phyloP scores from a whole-genome alignment of 192 early-diverging fungal genomes.

The Coemansia furcata region DNA sequence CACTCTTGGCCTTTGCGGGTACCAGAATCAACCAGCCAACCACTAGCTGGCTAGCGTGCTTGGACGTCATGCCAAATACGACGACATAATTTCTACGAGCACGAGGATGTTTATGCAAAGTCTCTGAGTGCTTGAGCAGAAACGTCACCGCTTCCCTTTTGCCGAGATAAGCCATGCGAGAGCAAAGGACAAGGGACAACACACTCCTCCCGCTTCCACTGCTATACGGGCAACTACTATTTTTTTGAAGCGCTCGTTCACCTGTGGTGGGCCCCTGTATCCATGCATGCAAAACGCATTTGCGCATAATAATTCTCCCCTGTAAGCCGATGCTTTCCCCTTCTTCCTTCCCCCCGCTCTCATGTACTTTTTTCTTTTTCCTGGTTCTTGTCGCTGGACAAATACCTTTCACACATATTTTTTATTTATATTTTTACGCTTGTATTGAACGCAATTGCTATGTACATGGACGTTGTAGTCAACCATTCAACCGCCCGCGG shows the following conservation, averaged over 20 bases:
- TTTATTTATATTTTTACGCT: conserved; percentile 11
- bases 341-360: background rate
- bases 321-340: background rate
- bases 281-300: conserved; percentile 3
- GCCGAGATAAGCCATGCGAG: background rate
- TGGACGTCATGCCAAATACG: background rate
- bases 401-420: background rate
- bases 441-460: background rate
- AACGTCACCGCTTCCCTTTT: background rate
- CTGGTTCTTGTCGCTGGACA: background rate
- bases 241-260: background rate
- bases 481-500: conserved; percentile 13
- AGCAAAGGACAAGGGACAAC: too few relatives aligned
- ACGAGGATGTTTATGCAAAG: background rate
- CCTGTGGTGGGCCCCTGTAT: conserved; percentile 3
- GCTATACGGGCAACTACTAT: background rate
- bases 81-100: background rate
- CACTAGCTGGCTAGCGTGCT: background rate
- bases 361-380: conserved; percentile 8
- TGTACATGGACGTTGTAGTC: conserved; percentile 22
- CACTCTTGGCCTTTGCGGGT: background rate
- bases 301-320: conserved; percentile 6
- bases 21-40: background rate
- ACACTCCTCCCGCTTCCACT: too few relatives aligned
- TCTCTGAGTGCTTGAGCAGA: background rate